Conservation (phyloP, 257 asterid species). For the Lithospermum erythrorhizon region DNA sequence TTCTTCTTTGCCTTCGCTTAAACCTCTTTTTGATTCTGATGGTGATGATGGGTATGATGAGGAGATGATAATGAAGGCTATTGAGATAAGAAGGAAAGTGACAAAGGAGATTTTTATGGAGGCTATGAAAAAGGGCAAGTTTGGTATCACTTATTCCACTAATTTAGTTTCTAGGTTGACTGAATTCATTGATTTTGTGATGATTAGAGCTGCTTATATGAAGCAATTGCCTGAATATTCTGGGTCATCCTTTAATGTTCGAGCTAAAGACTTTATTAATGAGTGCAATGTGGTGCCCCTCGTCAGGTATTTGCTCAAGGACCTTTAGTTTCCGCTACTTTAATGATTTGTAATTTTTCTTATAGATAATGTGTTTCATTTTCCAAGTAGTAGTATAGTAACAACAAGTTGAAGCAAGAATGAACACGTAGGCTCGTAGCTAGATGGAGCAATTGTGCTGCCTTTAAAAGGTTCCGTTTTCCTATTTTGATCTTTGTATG, state of each 20-base stretch:
- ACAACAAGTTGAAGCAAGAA: neutral
- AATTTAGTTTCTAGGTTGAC: slow-evolving; percentile 39
- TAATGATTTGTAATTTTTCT: neutral
- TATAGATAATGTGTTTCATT: neutral
- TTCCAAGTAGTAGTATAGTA: neutral
- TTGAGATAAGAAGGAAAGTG: slow-evolving; percentile 77
- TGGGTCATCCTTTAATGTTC: slow-evolving; percentile 54
- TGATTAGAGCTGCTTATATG: slow-evolving; percentile 83
- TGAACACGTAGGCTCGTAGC: too few species aligned
- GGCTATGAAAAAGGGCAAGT: slow-evolving; percentile 66
- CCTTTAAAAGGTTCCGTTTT: too few species aligned
- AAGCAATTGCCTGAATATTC: slow-evolving; percentile 52
- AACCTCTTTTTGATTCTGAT: slow-evolving; percentile 22
- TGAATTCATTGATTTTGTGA: slow-evolving; percentile 64
- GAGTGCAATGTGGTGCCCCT: slow-evolving; percentile 66
- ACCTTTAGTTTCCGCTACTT: neutral
- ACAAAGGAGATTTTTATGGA: slow-evolving; percentile 58
- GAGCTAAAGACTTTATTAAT: slow-evolving; percentile 45
- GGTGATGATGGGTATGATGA: slow-evolving; percentile 46
- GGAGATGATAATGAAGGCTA: slow-evolving; percentile 73
- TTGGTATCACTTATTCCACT: slow-evolving; percentile 61
- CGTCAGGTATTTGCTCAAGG: slow-evolving; percentile 39
- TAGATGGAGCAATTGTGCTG: too few species aligned
- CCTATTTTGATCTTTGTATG: too few species aligned
- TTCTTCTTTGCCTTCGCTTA: too few species aligned